Conservation (phyloP, 768 basidiomycete species). For the Rhodosporidiobolus odoratus region DNA sequence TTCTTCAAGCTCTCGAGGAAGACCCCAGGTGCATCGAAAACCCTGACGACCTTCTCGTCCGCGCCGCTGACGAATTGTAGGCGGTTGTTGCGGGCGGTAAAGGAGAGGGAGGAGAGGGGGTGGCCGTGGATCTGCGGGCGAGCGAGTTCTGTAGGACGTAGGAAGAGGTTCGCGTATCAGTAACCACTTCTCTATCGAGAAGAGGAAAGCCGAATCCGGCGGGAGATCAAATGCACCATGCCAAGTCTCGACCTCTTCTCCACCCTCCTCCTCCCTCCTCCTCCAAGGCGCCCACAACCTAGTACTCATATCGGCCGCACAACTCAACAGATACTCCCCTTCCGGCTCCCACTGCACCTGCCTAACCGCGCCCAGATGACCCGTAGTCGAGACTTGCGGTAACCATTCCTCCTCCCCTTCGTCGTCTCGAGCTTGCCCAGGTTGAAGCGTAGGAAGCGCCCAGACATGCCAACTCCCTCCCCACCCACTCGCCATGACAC, state of each 20-base stretch:
- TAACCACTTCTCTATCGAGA: not conserved
- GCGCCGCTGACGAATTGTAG: conserved; percentile 82
- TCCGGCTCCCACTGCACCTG: conserved; percentile 79
- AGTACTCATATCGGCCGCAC: conserved; percentile 72
- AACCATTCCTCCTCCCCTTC: conserved; percentile 55
- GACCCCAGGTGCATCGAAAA: conserved; percentile 81
- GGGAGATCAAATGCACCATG: conserved; percentile 51
- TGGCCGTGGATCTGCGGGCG: conserved; percentile 97
- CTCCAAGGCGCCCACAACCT: conserved; percentile 69
- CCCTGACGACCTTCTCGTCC: conserved; percentile 89
- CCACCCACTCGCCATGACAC: conserved; percentile 86
- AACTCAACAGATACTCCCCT: conserved; percentile 82
- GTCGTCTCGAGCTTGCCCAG: conserved; percentile 45
- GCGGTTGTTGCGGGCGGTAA: conserved; percentile 54
- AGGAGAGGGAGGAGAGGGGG: conserved; percentile 73
- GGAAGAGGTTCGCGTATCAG: conserved; percentile 25
- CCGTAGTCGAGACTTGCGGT: conserved; percentile 72
- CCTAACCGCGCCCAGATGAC: conserved; percentile 74
- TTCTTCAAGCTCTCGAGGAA: conserved; percentile 65
- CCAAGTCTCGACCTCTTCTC: conserved; percentile 56
- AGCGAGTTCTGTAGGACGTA: conserved; percentile 72
- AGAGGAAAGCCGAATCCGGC: not conserved
- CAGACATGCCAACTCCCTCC: conserved; percentile 89
- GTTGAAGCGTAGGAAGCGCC: conserved; percentile 47
- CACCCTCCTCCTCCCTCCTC: too few species aligned